These are phyloP conservation scores for Saccharomycodes ludwigii DNA, from an alignment of 805 yeast species.

Conservation along the genomic window DNA sequence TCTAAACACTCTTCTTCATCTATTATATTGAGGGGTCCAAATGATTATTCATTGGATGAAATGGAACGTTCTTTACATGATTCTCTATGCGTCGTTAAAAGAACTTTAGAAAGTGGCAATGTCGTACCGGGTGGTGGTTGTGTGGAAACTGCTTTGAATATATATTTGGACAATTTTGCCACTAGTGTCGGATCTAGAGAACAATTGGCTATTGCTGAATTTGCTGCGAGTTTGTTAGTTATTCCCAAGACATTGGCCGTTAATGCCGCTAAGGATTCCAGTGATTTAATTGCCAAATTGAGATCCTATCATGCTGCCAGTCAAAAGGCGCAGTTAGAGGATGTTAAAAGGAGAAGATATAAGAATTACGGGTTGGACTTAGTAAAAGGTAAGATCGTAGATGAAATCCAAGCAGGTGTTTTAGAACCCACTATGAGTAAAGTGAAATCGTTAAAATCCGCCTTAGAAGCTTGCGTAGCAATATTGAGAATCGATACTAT, in stretches of 20 bases:
- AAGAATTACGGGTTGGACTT: conserved; percentile 88
- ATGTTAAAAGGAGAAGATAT: conserved; percentile 71
- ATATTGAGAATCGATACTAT: conserved; percentile 95
- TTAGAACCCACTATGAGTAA: conserved; percentile 92
- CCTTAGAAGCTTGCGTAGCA: conserved; percentile 96
- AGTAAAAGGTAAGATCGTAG: conserved; percentile 81
- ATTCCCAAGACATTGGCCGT: conserved; percentile 96
- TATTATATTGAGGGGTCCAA: conserved; percentile 88
- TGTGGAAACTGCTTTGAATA: conserved; percentile 93
- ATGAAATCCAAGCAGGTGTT: conserved; percentile 75
- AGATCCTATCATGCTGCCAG: conserved; percentile 95
- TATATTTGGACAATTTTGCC: conserved; percentile 91
- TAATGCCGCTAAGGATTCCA: conserved; percentile 94
- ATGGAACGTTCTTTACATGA: conserved; percentile 97
- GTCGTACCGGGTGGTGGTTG: conserved; percentile 99
- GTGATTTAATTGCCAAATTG: conserved; percentile 87
- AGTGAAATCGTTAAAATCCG: conserved; percentile 84
- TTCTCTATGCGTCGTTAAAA: conserved; percentile 85
- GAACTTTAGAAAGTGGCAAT: conserved; percentile 86
- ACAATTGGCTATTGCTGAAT: conserved; percentile 95
- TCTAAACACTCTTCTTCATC: conserved; percentile 86
- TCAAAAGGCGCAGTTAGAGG: conserved; percentile 77
- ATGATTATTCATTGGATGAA: conserved; percentile 90
- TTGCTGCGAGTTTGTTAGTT: conserved; percentile 77
- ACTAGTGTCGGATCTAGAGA: conserved; percentile 96